These are phyloP conservation scores for Trichosporon coremiiforme DNA, from an alignment of 1,284 basidiomycete genomes.

Conservation along the genomic window DNA sequence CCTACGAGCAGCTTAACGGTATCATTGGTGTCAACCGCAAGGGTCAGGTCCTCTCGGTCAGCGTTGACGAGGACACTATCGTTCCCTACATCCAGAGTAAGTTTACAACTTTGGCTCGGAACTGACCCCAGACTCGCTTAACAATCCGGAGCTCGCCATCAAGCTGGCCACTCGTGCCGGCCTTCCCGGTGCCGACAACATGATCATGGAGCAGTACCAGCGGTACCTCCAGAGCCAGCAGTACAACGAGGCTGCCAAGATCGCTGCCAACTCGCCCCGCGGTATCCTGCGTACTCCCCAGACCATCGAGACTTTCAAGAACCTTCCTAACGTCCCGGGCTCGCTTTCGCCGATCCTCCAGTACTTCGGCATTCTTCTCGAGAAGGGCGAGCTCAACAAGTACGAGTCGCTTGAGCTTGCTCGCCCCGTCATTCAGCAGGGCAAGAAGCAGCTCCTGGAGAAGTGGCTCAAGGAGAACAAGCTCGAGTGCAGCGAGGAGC, in stretches of 20 bases:
- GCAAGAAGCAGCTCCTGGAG: constrained; percentile 94
- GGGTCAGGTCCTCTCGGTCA: constrained; percentile 96
- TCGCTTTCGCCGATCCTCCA: constrained; percentile 95
- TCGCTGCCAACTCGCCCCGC: constrained; percentile 95
- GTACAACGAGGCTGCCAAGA: constrained; percentile 95
- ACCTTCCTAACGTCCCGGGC: constrained; percentile 84
- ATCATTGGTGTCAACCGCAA: constrained; percentile 99
- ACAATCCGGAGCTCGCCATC: constrained; percentile 98
- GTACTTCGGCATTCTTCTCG: constrained; percentile 96
- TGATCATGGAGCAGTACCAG: constrained; percentile 95
- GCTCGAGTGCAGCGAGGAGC: constrained; percentile 98
- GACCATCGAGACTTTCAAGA: constrained; percentile 98
- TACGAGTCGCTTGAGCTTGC: constrained; percentile 95
- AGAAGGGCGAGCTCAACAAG: constrained; percentile 97
- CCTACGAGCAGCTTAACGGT: constrained; percentile 90
- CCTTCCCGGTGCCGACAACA: constrained; percentile 94
- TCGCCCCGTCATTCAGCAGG: constrained; percentile 92
- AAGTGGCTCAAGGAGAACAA: constrained; percentile 99
- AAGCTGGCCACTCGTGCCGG: constrained; percentile 97
- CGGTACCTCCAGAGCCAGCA: constrained; percentile 87
- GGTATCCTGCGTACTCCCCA: constrained; percentile 93
- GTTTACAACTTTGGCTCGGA: constrained; percentile 24
- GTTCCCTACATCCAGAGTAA: constrained; percentile 85
- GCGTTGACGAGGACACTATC: constrained; percentile 93
- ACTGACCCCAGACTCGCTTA: constrained; percentile 68